These are phyloP conservation scores for Yamadazyma atmosphaerica DNA, from an alignment of 1,139 yeast genomes.

Conservation along the genomic window DNA sequence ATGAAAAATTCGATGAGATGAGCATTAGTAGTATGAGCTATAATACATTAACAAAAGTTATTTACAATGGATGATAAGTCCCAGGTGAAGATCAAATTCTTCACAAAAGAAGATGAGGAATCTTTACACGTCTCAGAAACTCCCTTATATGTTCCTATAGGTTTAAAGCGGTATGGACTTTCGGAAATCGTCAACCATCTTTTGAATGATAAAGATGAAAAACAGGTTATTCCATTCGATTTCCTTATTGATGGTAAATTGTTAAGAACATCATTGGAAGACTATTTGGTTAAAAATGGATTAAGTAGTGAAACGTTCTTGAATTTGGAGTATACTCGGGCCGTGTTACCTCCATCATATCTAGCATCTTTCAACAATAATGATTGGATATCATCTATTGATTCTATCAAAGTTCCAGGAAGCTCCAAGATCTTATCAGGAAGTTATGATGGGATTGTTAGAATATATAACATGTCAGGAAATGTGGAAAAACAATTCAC, in stretches of 20 bases:
- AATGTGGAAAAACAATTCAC: constrained; percentile 74
- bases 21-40: background rate
- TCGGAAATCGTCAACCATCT: constrained; percentile 94
- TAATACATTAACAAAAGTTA: no score
- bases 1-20: constrained; percentile 13
- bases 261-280: constrained; percentile 75
- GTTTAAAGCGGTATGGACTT: constrained; percentile 84
- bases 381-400: constrained; percentile 91
- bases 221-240: constrained; percentile 79
- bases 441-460: constrained; percentile 89
- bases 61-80: constrained; percentile 31
- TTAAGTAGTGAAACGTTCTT: constrained; percentile 80
- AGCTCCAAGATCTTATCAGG: constrained; percentile 72
- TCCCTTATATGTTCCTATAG: constrained; percentile 84
- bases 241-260: constrained; percentile 85
- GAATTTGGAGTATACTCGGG: constrained; percentile 85
- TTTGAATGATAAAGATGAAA: constrained; percentile 40
- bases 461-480: constrained; percentile 88
- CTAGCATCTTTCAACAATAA: constrained; percentile 87
- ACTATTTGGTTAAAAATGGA: constrained; percentile 73
- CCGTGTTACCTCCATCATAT: constrained; percentile 90
- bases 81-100: constrained; percentile 72
- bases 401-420: constrained; percentile 42
- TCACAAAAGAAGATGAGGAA: constrained; percentile 84
- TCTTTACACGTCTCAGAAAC: constrained; percentile 72